These are phyloP conservation scores for Vitis hybrid DNA, from an alignment of 177 flowering plant genomes.

Conservation along the genomic window DNA sequence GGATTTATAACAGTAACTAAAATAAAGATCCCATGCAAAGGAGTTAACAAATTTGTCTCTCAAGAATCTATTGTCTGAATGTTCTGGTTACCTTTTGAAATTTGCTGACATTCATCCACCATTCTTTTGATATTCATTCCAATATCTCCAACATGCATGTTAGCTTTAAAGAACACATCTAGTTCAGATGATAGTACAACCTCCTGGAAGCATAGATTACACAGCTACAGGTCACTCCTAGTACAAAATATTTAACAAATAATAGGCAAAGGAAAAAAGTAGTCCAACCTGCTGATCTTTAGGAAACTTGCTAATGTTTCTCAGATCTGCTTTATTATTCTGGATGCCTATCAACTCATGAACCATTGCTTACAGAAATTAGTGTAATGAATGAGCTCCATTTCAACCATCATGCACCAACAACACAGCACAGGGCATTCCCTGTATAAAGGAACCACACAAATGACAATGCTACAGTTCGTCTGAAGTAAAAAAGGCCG, in stretches of 20 bases:
- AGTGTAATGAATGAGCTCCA: conserved; percentile 11
- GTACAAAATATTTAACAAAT: not conserved
- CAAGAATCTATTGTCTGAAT: conserved; percentile 88
- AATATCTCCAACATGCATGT: conserved; percentile 98
- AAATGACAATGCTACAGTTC: conserved; percentile 51
- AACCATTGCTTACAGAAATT: conserved; percentile 80
- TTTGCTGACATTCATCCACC: conserved; percentile 98
- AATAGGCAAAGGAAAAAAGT: not conserved
- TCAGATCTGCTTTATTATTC: conserved; percentile 87
- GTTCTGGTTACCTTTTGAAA: conserved; percentile 89
- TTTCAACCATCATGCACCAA: not conserved
- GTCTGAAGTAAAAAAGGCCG: conserved; percentile 93
- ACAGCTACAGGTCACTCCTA: conserved; percentile 5
- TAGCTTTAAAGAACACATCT: conserved; percentile 86
- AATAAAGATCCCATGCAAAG: not conserved
- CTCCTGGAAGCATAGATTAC: conserved; percentile 49
- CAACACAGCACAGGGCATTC: not conserved
- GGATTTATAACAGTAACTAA: conserved; percentile 1
- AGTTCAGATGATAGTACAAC: conserved; percentile 92
- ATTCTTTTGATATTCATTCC: conserved; percentile 92
- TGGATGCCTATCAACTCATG: conserved; percentile 90
- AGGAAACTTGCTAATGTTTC: conserved; percentile 51
- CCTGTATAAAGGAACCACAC: not conserved
- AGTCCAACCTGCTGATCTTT: conserved; percentile 88
- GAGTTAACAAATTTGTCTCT: not conserved